phyloP scores from a whole-genome alignment of 345 rosid species.

The Aquilaria sinensis region DNA sequence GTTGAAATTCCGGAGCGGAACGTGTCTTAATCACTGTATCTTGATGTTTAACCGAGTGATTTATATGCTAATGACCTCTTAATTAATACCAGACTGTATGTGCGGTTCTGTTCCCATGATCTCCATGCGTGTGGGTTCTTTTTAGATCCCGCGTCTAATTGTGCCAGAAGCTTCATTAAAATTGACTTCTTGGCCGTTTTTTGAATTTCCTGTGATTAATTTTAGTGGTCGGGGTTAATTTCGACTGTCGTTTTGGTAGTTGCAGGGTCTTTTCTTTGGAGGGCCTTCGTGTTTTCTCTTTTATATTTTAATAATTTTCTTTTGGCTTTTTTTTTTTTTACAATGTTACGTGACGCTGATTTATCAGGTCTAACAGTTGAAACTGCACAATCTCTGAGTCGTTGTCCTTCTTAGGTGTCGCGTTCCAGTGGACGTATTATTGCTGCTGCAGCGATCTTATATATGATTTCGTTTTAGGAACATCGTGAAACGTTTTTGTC shows the following conservation, averaged over 20 bases:
- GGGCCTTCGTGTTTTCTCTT: constrained; percentile 3
- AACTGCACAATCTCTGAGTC: constrained; percentile 6
- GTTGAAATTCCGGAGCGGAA: constrained; percentile 13
- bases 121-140: too few species aligned
- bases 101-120: too few species aligned
- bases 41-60: constrained; percentile 11
- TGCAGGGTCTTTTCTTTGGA: constrained; percentile 39
- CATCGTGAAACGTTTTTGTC: too few species aligned
- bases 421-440: too few species aligned
- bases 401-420: constrained; percentile 3
- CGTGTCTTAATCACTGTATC: constrained; percentile 22
- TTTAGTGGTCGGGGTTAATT: constrained; percentile 7
- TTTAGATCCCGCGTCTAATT: too few species aligned
- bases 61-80: neutral
- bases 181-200: neutral
- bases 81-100: neutral
- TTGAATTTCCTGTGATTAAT: neutral
- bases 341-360: constrained; percentile 12
- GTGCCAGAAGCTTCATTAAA: too few species aligned
- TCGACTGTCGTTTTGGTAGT: constrained; percentile 39
- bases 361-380: constrained; percentile 21
- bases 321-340: neutral
- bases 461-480: too few species aligned
- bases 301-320: neutral
- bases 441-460: too few species aligned